Base-by-base conservation (phyloP, 768 basidiomycete species). In the Macrocybe gigantea region DNA sequence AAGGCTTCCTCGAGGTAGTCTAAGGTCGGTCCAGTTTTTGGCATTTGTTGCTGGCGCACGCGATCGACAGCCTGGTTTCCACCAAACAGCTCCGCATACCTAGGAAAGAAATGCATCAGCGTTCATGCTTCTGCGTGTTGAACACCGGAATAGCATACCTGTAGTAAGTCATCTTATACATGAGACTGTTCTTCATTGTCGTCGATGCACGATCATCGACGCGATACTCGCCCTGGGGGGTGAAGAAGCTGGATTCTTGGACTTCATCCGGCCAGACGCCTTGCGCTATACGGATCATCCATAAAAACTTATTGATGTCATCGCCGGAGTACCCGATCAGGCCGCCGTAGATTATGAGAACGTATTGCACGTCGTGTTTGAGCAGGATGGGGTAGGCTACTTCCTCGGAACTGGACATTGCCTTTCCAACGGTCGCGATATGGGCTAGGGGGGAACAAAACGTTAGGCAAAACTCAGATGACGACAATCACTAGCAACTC, bases 111-210 rank as follows among this genome's bases (percentile, higher is more conserved):
- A 41, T 30, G 29, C 29, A 44, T 48, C 41, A 49, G 46, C 31
- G 11, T 33, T 9, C 13, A 12, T 41, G 22, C 42, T 37, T 9
- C 33, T 34, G 13, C 34, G 1, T 10, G 13, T n/a, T 33, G 10
- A 44, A 35, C 6, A 42, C 29, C 33, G 37, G 4, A 33, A 13
- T 40, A 42, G 48, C 64, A 40, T 50, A 90, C 82, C 93, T 80
- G 62, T 95, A 97, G 64, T 95, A 98, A 11, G 87, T 89, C 93
- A 97, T 93, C 75, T 98, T 98, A 71, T 98, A 98, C 95, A 99
- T 96, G 68, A 99, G 71, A 59, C 91, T 90, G 61, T 96, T 85
- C 71, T 76, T 89, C 96, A 99, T 99, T 9, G 93, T 69, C 1
- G 78, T 69, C 0, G 88, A 82, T 41, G 96, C 96, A 41, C 70